Conservation (phyloP, 352 stramenopile species). For the Blastocystis sp. region DNA sequence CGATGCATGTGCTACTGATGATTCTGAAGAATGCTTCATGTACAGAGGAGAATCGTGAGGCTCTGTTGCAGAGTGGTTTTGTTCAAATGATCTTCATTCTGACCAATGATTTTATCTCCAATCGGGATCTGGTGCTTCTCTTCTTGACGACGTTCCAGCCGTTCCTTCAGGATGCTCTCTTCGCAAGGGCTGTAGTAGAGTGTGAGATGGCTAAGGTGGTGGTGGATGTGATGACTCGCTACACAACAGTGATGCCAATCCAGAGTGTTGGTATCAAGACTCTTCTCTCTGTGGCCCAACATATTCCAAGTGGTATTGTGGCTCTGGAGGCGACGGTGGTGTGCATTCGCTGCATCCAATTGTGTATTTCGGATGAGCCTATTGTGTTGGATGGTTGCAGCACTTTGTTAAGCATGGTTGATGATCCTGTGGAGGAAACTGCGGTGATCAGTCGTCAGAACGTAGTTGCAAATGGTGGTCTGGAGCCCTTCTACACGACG, state of each 20-base stretch:
- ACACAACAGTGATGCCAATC: slow-evolving; percentile 21
- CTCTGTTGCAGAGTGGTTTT: slow-evolving; percentile 1
- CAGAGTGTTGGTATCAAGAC: slow-evolving; percentile 51
- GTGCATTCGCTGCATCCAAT: slow-evolving; percentile 55
- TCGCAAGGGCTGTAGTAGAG: slow-evolving; percentile 5
- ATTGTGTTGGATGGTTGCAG: slow-evolving; percentile 55
- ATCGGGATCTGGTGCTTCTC: slow-evolving; percentile 51
- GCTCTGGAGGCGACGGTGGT: slow-evolving; percentile 34
- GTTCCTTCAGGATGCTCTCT: slow-evolving; percentile 26
- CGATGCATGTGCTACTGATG: background rate
- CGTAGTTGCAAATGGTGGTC: slow-evolving; percentile 27
- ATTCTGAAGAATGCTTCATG: slow-evolving; percentile 1
- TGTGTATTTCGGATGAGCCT: slow-evolving; percentile 54
- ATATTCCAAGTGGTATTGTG: background rate
- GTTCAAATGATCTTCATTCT: slow-evolving; percentile 35
- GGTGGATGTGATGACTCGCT: slow-evolving; percentile 25
- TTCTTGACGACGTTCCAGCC: background rate
- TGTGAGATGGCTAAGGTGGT: background rate
- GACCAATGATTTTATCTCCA: slow-evolving; percentile 8
- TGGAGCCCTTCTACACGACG: slow-evolving; percentile 50
- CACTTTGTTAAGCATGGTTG: slow-evolving; percentile 27
- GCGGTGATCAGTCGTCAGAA: slow-evolving; percentile 29
- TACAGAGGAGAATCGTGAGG: slow-evolving; percentile 10
- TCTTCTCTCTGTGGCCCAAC: background rate
- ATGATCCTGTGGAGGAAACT: slow-evolving; percentile 16